Evolutionary conservation across 2,329 filamentous ascomycete species (phyloP).

Genomic region (Fusarium clavum): DNA sequence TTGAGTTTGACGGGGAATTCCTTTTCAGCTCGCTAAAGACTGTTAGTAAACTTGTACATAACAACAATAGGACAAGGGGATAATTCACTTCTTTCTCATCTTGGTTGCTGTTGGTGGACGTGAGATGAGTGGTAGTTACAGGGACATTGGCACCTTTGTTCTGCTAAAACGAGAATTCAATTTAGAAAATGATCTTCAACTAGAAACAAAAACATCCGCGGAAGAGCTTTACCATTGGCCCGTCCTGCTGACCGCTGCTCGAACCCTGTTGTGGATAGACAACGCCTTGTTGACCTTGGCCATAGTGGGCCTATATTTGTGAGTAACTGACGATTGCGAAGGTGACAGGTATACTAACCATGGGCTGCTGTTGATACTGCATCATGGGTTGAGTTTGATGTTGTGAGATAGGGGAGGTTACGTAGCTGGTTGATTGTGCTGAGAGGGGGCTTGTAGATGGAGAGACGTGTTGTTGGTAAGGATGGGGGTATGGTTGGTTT

Average conservation of each 20-base stretch:
- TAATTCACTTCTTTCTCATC: conserved; percentile 36
- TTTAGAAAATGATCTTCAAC: conserved; percentile 27
- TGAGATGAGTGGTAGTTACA: conserved; percentile 28
- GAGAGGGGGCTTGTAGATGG: conserved; percentile 39
- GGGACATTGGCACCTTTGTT: conserved; percentile 32
- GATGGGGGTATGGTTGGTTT: conserved; percentile 36
- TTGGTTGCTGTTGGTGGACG: conserved; percentile 19
- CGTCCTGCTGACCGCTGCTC: conserved; percentile 40
- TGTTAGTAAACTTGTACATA: conserved; percentile 13
- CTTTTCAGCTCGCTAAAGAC: conserved; percentile 35
- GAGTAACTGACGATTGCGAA: not conserved
- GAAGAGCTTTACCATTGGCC: conserved; percentile 47
- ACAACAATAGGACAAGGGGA: not conserved
- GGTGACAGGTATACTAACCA: conserved; percentile 14
- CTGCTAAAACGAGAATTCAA: conserved; percentile 42
- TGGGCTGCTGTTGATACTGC: conserved; percentile 41
- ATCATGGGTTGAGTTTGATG: conserved; percentile 31
- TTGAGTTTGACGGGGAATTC: conserved; percentile 45
- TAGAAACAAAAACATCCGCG: conserved; percentile 45
- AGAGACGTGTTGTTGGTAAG: conserved; percentile 37
- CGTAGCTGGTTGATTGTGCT: conserved; percentile 26
- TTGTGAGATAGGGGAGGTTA: conserved; percentile 20
- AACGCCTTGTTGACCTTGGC: conserved; percentile 38
- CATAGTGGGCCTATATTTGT: conserved; percentile 30
- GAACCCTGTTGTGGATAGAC: conserved; percentile 40